phyloP scores from a whole-genome alignment of 73 alveolate genomes.

The Chromera velia region DNA sequence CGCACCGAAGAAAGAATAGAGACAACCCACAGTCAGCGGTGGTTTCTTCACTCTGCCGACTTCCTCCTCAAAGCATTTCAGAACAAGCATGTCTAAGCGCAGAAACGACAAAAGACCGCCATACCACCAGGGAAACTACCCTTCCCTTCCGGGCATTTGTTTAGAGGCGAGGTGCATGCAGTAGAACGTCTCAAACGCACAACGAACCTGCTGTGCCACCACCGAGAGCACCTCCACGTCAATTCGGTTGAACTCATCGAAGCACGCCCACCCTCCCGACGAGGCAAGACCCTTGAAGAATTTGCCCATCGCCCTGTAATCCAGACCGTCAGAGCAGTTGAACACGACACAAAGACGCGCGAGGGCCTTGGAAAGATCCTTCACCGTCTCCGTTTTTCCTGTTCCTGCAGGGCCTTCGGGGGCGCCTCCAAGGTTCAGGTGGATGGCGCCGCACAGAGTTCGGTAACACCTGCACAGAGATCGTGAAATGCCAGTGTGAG shows the following conservation, averaged over 20 bases:
- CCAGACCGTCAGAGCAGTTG: slow-evolving; percentile 88
- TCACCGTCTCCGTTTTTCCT: slow-evolving; percentile 95
- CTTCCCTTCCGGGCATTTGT: too few species aligned
- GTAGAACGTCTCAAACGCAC: too few species aligned
- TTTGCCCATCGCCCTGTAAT: slow-evolving; percentile 92
- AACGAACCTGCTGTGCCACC: slow-evolving; percentile 52
- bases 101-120: neutral
- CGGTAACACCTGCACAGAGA: slow-evolving; percentile 76
- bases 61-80: too few species aligned
- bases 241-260: slow-evolving; percentile 93
- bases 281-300: slow-evolving; percentile 75
- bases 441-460: slow-evolving; percentile 86
- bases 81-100: neutral
- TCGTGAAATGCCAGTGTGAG: too few species aligned
- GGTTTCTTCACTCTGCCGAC: too few species aligned
- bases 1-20: too few species aligned
- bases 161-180: too few species aligned
- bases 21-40: too few species aligned
- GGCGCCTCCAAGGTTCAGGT: slow-evolving; percentile 87
- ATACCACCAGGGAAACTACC: too few species aligned
- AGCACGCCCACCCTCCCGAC: slow-evolving; percentile 94
- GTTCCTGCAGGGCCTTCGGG: slow-evolving; percentile 98
- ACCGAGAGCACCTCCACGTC: slow-evolving; percentile 73
- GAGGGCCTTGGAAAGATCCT: slow-evolving; percentile 83
- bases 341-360: slow-evolving; percentile 89